phyloP scores from a whole-genome alignment of 2,329 filamentous ascomycete species.

The Claviceps quebecensis region DNA sequence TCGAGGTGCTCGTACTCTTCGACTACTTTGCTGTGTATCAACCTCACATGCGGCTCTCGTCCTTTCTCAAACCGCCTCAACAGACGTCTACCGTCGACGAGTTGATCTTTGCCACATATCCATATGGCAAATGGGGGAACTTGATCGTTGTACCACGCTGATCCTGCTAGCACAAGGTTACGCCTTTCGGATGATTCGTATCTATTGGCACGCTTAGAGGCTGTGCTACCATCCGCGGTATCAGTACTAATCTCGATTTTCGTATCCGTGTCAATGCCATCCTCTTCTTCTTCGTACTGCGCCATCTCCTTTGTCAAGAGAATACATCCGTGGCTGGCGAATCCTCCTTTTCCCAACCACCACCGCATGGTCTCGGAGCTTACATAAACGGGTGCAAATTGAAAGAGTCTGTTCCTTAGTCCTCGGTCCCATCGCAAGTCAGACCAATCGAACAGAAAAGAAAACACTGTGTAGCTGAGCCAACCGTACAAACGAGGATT shows the following conservation, averaged over 20 bases:
- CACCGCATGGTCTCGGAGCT: conserved; percentile 83
- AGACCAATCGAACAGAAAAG: conserved; percentile 78
- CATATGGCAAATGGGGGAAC: conserved; percentile 78
- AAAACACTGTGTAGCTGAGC: conserved; percentile 79
- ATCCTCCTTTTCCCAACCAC: conserved; percentile 86
- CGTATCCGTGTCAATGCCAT: conserved; percentile 25
- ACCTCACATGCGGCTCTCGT: conserved; percentile 63
- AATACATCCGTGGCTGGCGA: conserved; percentile 68
- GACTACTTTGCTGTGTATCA: conserved; percentile 74
- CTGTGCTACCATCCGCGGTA: not conserved
- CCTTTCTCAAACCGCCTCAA: conserved; percentile 61
- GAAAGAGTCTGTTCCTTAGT: conserved; percentile 70
- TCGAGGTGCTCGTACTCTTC: conserved; percentile 87
- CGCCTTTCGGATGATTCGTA: conserved; percentile 12
- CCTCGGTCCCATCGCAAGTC: conserved; percentile 74
- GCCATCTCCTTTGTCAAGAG: conserved; percentile 62
- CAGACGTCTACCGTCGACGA: conserved; percentile 70
- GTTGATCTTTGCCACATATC: conserved; percentile 68
- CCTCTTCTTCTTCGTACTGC: conserved; percentile 45
- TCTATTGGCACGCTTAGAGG: not conserved
- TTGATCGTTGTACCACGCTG: conserved; percentile 69
- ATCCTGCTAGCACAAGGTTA: conserved; percentile 24
- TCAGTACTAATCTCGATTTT: not conserved
- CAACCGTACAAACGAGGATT: conserved; percentile 58
- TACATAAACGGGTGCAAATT: conserved; percentile 84